Percentiles rank a stretch among this genome's conserved stretches.
Conservation (phyloP, 306 rosid species). For the Ammopiptanthus mongolicus region DNA sequence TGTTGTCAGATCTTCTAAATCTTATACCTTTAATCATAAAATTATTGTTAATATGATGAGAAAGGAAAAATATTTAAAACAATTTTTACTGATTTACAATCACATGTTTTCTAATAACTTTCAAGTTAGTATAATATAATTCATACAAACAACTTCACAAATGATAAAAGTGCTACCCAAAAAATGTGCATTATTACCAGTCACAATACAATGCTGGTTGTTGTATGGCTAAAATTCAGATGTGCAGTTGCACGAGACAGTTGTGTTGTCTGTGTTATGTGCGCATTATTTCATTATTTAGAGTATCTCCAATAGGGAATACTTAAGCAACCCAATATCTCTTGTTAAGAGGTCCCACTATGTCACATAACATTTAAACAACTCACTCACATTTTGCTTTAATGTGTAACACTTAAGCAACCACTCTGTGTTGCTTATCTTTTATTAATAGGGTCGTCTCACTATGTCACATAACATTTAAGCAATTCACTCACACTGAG, state of each 20-base stretch:
- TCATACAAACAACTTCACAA: neutral
- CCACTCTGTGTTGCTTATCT: too few species aligned
- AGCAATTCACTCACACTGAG: too few species aligned
- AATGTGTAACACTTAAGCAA: too few species aligned
- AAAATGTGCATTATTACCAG: neutral
- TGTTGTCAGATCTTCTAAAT: neutral
- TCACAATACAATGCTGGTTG: neutral
- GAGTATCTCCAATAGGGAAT: too few species aligned
- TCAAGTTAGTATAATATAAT: neutral
- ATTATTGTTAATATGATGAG: neutral
- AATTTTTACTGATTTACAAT: neutral
- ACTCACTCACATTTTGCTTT: too few species aligned
- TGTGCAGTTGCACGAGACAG: neutral
- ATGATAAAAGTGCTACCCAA: neutral
- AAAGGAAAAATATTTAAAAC: neutral
- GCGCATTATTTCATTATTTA: neutral
- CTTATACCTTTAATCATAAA: neutral
- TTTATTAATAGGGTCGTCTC: too few species aligned
- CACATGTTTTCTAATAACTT: neutral
- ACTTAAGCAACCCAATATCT: too few species aligned
- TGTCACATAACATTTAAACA: too few species aligned
- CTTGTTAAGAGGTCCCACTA: too few species aligned
- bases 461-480: too few species aligned
- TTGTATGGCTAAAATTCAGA: neutral
- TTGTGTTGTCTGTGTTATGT: neutral